Evolutionary conservation across 2,329 filamentous ascomycete genomes (phyloP), one percentile per base, ranked within the genome.

Genomic region (Pestalotiopsis sp.): DNA sequence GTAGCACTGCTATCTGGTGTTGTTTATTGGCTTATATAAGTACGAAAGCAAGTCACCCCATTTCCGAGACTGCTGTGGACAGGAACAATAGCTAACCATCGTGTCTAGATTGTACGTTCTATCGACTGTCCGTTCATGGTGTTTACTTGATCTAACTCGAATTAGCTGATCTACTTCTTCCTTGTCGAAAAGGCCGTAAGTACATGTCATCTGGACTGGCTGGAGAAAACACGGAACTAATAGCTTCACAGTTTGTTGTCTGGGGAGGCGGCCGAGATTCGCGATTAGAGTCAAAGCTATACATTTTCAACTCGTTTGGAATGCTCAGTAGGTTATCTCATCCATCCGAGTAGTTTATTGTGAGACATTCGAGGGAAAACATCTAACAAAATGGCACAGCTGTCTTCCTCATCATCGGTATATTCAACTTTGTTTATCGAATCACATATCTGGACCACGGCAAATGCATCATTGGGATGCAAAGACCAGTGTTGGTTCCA

Each of bases 381-480:
- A 27, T 11, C 23, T 14, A 17, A 38, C 23, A n/a, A 23, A 3
- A 25, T 11, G 12, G 4, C 4, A 12, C 58, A 84, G 82, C 72
- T 13, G 67, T 84, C 2, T 87, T 85, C 66, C 68, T 74, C 11
- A 73, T 82, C 7, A 81, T 90, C 9, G 83, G 87, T 5, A 81
- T 87, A 9, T 77, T 91, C 68, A 91, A 89, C 74, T 90, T 91
- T 70, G 78, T 90, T 52, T 90, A 86, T 73, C 89, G 89, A 4
- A 87, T 90, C 60, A 84, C 86, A 2, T 84, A 83, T 68, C 84
- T 90, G 66, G 80, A 87, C 2, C 75, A 87, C 12, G 86, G 85
- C 2, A 78, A 84, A 61, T 92, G 90, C 72, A 84, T 88, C 68
- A 90, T 91, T 68, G 89, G 90, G n/a, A 89, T 91, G 84, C 78